Conservation (phyloP, 345 rosid genomes). For the Hibiscus trionum region DNA sequence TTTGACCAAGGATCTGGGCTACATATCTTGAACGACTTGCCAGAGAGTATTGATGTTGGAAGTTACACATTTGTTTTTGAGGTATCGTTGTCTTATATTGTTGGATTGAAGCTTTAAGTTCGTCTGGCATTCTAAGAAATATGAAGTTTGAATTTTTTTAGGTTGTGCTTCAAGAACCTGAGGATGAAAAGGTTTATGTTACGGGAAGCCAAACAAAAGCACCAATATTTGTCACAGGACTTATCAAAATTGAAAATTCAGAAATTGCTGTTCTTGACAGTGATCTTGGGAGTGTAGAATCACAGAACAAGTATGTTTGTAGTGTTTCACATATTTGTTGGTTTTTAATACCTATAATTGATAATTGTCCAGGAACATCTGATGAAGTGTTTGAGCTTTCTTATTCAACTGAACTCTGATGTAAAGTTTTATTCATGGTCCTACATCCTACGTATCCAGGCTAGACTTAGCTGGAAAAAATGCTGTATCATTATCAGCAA, state of each 20-base stretch:
- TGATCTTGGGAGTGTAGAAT: conserved; percentile 69
- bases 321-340: no score
- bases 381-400: not conserved
- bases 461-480: conserved; percentile 60
- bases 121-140: conserved; percentile 11
- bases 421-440: not conserved
- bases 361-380: not conserved
- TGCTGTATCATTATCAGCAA: conserved; percentile 64
- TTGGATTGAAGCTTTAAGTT: conserved; percentile 6
- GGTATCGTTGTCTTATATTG: conserved; percentile 35
- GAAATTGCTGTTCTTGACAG: conserved; percentile 82
- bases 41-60: conserved; percentile 69
- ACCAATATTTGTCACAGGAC: conserved; percentile 58
- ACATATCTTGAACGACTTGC: conserved; percentile 43
- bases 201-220: conserved; percentile 58
- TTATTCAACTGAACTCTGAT: not conserved
- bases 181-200: conserved; percentile 43
- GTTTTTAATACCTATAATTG: not conserved
- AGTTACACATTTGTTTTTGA: conserved; percentile 68
- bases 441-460: conserved; percentile 26
- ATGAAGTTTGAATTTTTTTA: conserved; percentile 21
- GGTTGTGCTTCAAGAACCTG: conserved; percentile 59
- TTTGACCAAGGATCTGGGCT: conserved; percentile 47
- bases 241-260: conserved; percentile 52
- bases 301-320: conserved; percentile 54